Conservation (phyloP, 805 yeast genomes). For the Kluyveromyces wickerhamii region DNA sequence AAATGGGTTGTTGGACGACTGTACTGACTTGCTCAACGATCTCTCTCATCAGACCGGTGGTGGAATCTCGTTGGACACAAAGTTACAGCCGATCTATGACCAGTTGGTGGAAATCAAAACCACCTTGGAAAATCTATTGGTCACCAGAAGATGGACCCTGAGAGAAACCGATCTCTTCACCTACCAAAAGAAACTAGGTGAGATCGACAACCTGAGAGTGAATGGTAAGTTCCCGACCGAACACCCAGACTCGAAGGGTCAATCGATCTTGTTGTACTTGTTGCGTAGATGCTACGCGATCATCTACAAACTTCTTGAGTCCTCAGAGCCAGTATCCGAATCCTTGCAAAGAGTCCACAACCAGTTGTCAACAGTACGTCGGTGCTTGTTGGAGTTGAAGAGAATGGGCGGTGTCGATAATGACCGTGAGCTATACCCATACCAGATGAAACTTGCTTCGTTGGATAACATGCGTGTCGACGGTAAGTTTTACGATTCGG, state of each 20-base stretch:
- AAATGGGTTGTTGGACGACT: constrained; percentile 76
- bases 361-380: constrained; percentile 83
- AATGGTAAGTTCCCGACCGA: constrained; percentile 46
- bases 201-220: constrained; percentile 65
- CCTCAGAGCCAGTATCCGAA: constrained; percentile 93
- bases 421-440: constrained; percentile 87
- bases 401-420: constrained; percentile 87
- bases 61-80: constrained; percentile 37
- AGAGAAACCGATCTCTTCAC: constrained; percentile 89
- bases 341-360: constrained; percentile 89
- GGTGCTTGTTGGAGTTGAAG: constrained; percentile 83
- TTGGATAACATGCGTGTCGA: constrained; percentile 80
- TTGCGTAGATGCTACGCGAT: constrained; percentile 87
- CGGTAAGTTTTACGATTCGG: constrained; percentile 79
- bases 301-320: constrained; percentile 79
- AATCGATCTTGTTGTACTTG: constrained; percentile 59
- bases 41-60: constrained; percentile 36
- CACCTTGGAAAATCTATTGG: constrained; percentile 70
- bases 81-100: constrained; percentile 53
- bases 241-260: constrained; percentile 41
- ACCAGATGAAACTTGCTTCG: constrained; percentile 87
- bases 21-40: constrained; percentile 68
- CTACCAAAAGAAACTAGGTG: constrained; percentile 66
- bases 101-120: constrained; percentile 58
- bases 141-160: constrained; percentile 95